Evolutionary conservation across 2,329 filamentous ascomycete genomes (phyloP).

Genomic region (Emergomyces orientalis): DNA sequence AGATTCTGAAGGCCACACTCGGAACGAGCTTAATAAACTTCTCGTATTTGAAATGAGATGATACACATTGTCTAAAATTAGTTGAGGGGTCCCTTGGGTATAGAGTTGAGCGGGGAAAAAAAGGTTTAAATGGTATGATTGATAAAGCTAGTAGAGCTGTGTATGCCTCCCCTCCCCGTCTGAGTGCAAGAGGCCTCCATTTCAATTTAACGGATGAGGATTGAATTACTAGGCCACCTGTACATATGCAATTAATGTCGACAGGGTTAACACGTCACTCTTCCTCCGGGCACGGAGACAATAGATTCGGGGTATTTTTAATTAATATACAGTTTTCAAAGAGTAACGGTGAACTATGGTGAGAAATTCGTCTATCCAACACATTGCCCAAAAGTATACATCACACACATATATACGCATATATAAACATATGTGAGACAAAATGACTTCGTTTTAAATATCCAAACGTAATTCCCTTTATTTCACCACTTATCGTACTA

Average conservation of each 20-base stretch:
- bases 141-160: neutral
- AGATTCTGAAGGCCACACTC: neutral
- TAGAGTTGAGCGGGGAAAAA: neutral
- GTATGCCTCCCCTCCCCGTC: neutral
- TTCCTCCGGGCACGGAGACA: neutral
- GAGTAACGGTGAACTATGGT: neutral
- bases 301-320: neutral
- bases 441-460: neutral
- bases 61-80: neutral
- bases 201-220: no score
- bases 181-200: no score
- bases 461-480: neutral
- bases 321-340: neutral
- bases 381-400: neutral
- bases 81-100: no score
- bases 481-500: slow-evolving; percentile 26
- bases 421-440: neutral
- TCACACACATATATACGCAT: neutral
- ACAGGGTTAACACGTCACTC: neutral
- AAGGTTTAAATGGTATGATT: neutral
- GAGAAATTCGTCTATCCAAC: neutral
- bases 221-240: no score
- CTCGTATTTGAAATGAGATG: neutral
- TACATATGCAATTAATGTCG: neutral
- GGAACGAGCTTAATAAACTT: neutral